Base-by-base conservation (phyloP, 495 filamentous ascomycete genomes). In the Tuber aestivum region DNA sequence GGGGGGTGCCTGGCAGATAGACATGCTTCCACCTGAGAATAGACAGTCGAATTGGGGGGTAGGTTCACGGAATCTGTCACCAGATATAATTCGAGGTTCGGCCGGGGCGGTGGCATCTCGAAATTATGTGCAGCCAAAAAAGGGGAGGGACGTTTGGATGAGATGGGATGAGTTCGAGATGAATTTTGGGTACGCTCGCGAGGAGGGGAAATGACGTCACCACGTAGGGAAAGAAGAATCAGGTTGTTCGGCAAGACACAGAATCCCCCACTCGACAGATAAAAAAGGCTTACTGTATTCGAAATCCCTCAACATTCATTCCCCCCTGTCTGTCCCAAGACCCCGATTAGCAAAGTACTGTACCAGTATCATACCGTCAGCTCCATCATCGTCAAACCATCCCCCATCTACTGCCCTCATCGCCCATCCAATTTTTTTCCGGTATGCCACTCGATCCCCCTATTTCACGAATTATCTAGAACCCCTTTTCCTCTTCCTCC, bases 1-100 rank as follows among this genome's bases (percentile, higher is more conserved):
- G 93, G 94, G 72, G 94, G 95, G 82, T 94, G 95, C 82, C 89
- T 85, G 27, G 56, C 56, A 35, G 56, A 65, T 69, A 96, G 80
- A 21, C 94, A 92, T 75, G 87, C 87, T 78, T 92, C 89, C 35
- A 99, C 94, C 2, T 97, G 91, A 1, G 87, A 81, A 75, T 88
- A 88, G 61, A 97, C 86, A 81, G 94, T 88, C 72, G 87, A 87
- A 69, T 88, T 85, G 69, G 91, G 91, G 35, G 86, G 85, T 40
- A 97, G 89, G 73, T 97, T 92, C 8, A 90, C 88, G 37, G 94
- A 96, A 86, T 97, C 94, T 1, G 95, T 98, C 75, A 97, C 95
- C 69, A 98, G 87, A 83, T 98, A 98, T 8, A 97, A 84, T 14
- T 91, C 89, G 76, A 91, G 87, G 79, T 92, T 65, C 18, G 70